Percentiles rank a stretch among this genome's conserved stretches.
phyloP scores from a whole-genome alignment of 495 filamentous ascomycete genomes.

The Aspergillus panamensis region DNA sequence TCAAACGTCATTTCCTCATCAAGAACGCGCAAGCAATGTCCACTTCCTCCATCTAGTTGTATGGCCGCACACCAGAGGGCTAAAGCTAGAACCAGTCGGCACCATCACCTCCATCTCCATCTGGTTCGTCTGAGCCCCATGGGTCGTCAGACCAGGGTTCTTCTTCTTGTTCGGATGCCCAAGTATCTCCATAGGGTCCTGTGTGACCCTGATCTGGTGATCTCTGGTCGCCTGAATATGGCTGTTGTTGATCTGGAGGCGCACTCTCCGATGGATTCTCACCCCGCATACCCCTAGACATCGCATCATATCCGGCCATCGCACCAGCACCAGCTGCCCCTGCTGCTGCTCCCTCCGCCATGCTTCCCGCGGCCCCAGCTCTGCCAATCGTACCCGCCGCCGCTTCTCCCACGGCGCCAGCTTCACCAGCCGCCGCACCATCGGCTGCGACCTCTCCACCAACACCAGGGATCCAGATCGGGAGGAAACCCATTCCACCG shows the following conservation, averaged over 20 bases:
- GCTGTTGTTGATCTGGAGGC: constrained; percentile 23
- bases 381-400: constrained; percentile 32
- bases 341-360: constrained; percentile 41
- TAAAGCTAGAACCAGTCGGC: constrained; percentile 32
- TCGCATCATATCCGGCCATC: constrained; percentile 62
- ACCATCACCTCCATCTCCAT: constrained; percentile 34
- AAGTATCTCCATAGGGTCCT: constrained; percentile 28
- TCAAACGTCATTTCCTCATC: constrained; percentile 9
- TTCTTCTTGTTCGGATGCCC: constrained; percentile 30
- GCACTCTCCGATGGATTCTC: constrained; percentile 19
- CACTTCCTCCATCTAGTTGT: background rate
- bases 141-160: constrained; percentile 43
- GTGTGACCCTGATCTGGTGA: constrained; percentile 14
- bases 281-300: constrained; percentile 48
- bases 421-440: constrained; percentile 41
- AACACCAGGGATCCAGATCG: constrained; percentile 55
- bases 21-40: background rate
- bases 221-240: constrained; percentile 18
- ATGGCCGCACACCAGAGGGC: constrained; percentile 9
- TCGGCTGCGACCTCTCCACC: constrained; percentile 48
- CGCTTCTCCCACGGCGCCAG: constrained; percentile 42
- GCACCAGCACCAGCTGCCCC: constrained; percentile 52
- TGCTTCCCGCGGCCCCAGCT: constrained; percentile 38
- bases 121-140: constrained; percentile 26
- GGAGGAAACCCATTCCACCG: constrained; percentile 53